Evolutionary conservation across 2,329 filamentous ascomycete species (phyloP), one percentile per base, ranked within the genome.

Genomic region (Nemania serpens): DNA sequence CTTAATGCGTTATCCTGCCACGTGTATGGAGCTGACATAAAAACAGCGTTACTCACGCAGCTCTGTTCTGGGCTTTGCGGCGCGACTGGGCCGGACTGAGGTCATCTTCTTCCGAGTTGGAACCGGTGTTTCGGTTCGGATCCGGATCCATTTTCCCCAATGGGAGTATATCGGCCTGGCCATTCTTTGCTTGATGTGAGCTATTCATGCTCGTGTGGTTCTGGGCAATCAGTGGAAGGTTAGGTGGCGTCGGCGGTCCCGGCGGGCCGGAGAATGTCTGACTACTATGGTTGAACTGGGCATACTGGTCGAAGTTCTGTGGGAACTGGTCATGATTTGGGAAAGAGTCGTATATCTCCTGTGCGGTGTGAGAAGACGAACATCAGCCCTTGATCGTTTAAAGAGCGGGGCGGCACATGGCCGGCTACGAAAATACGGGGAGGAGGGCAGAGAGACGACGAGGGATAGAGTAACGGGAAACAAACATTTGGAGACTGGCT

Each of bases 51-150:
- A 84, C 84, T 66, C 79, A 87, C 84, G 84, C 84, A 67, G 84
- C 83, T 67, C 84, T 78, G 65, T 87, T 87, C 73, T 87, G 84
- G 46, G 83, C 84, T 71, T 87, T 87, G 62, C 84, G 79, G 68
- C 82, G 78, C 11, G 82, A 84, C 69, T 86, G 83, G 5, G 83
- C 83, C 0, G 84, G 84, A 20, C 82, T 86, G 70, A 85, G 57
- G 52, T 81, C 76, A 47, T 83, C 84, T 15, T 81, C 84, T 11
- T 85, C 84, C 39, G 84, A 85, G 69, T 84, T 84, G 17, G 79
- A 81, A 17, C 78, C 81, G 22, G 70, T 69, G 68, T 63, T 62
- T 36, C 79, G 77, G 37, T 77, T 78, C 37, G 68, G 58, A 17
- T 74, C 74, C 10, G 73, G 68, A 48, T 83, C 82, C 41, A 71